phyloP scores from a whole-genome alignment of 805 yeast species.

The Saccharomycopsis olivae region DNA sequence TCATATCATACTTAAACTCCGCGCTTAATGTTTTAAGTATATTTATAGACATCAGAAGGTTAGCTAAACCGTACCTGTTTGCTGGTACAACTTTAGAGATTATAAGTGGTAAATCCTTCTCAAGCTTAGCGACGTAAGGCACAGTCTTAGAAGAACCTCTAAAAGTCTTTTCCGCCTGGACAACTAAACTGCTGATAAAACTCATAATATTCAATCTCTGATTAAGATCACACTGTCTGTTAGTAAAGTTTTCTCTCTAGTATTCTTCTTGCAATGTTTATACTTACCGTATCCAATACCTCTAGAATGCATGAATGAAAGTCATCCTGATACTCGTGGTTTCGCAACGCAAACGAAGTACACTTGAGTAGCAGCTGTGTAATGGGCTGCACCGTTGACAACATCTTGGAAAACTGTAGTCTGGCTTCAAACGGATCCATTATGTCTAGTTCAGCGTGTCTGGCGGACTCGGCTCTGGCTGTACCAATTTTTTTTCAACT shows the following conservation, averaged over 20 bases:
- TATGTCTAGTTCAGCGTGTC: neutral
- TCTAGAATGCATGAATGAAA: conserved; percentile 58
- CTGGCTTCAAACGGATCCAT: conserved; percentile 92
- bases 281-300: conserved; percentile 30
- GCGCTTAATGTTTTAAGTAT: conserved; percentile 5
- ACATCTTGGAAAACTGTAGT: conserved; percentile 43
- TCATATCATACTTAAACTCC: conserved; percentile 5
- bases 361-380: conserved; percentile 27
- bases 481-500: too few species aligned
- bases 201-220: too few species aligned
- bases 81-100: conserved; percentile 29
- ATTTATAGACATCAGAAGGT: conserved; percentile 6
- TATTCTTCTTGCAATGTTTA: conserved; percentile 55
- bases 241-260: conserved; percentile 33
- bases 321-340: conserved; percentile 54
- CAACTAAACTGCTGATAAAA: too few species aligned
- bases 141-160: too few species aligned
- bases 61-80: conserved; percentile 12
- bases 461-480: too few species aligned
- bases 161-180: too few species aligned
- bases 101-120: conserved; percentile 27
- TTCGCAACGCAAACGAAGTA: conserved; percentile 45
- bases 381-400: conserved; percentile 16
- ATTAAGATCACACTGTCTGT: too few species aligned
- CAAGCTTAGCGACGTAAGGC: conserved; percentile 23